These are phyloP conservation scores for Eimeria sp. DNA, from an alignment of 169 alveolate species.

Conservation along the genomic window DNA sequence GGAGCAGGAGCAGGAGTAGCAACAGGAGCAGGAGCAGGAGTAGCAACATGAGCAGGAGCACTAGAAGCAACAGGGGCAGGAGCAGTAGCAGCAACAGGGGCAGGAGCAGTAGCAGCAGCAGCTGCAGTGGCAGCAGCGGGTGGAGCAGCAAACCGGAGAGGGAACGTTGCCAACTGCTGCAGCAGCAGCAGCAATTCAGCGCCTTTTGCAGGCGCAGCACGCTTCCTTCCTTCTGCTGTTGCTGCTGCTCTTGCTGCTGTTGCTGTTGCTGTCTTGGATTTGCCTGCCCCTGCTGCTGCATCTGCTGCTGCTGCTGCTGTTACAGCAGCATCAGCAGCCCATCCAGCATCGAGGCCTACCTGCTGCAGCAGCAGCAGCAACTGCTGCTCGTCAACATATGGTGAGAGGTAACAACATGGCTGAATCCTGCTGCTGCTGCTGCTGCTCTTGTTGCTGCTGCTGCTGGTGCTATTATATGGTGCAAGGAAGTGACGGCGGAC, in stretches of 20 bases:
- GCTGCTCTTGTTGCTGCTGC: slow-evolving; percentile 6
- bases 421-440: background rate
- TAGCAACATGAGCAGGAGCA: too few species aligned
- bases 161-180: background rate
- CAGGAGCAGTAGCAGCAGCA: background rate
- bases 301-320: too few species aligned
- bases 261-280: background rate
- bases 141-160: background rate
- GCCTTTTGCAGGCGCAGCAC: background rate
- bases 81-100: too few species aligned
- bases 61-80: too few species aligned
- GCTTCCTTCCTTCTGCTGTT: background rate
- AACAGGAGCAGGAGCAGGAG: too few species aligned
- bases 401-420: background rate
- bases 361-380: slow-evolving; percentile 32
- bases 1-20: too few species aligned
- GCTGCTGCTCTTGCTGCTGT: background rate
- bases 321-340: slow-evolving; percentile 28
- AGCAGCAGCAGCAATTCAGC: too few species aligned
- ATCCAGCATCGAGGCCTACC: slow-evolving; percentile 1
- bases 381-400: background rate
- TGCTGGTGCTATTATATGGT: background rate
- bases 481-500: background rate
- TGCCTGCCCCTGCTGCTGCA: too few species aligned
- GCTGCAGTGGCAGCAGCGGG: background rate